A percentile compares a stretch with the other conserved stretches of the same genome.
Conservation (phyloP, 2,329 filamentous ascomycete genomes). For the Cercospora zeina region DNA sequence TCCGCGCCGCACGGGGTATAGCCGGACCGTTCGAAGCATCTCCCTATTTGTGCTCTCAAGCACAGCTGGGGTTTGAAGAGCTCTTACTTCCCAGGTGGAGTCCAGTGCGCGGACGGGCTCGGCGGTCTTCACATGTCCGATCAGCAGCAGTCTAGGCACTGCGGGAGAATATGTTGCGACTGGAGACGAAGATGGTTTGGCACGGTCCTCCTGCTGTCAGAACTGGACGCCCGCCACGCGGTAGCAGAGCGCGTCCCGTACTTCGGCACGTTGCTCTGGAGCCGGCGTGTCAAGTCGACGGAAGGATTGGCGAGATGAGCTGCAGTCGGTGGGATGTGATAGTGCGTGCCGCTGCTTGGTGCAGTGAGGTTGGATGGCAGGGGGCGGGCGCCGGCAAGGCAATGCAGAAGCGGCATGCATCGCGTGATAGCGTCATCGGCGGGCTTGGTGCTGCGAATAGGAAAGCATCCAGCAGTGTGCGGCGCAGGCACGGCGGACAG, state of each 20-base stretch:
- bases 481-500: constrained; percentile 6
- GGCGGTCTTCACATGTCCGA: not conserved
- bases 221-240: not conserved
- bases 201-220: not conserved
- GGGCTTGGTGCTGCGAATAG: constrained; percentile 7
- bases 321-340: no score
- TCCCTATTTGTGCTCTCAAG: constrained; percentile 17
- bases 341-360: no score
- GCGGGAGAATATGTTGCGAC: not conserved
- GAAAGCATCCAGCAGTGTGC: not conserved
- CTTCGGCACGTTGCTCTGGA: constrained; percentile 6
- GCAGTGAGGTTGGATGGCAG: not conserved
- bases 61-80: constrained; percentile 19
- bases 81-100: constrained; percentile 16
- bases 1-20: constrained; percentile 17
- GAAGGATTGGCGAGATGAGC: not conserved
- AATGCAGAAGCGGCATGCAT: not conserved
- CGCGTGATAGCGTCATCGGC: constrained; percentile 3
- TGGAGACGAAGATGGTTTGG: not conserved
- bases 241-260: not conserved
- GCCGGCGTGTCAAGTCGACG: constrained; percentile 1
- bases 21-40: constrained; percentile 14
- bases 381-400: not conserved
- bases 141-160: not conserved
- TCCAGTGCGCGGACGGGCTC: constrained; percentile 1